Evolutionary conservation across 768 basidiomycete species (phyloP).

Genomic region (Auricularia cornea): DNA sequence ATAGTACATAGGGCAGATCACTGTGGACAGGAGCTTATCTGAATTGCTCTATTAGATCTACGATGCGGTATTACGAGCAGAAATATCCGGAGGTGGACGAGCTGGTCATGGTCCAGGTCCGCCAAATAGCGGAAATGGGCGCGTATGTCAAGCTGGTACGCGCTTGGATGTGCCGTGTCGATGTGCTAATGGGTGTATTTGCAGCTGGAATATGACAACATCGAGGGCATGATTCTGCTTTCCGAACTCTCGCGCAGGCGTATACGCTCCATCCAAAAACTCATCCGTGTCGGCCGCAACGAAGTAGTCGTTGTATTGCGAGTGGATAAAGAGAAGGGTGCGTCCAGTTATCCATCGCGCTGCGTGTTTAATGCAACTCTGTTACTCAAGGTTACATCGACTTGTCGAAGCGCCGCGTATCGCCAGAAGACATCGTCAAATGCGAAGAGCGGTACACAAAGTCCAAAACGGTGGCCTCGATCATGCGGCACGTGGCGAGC

Average conservation of each 20-base stretch:
- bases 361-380: background rate
- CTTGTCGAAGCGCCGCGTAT: slow-evolving; percentile 95
- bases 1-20: no score
- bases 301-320: slow-evolving; percentile 97
- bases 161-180: slow-evolving; percentile 4
- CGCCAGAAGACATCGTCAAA: slow-evolving; percentile 96
- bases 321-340: slow-evolving; percentile 98
- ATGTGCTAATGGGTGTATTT: background rate
- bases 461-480: slow-evolving; percentile 90
- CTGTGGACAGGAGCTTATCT: no score
- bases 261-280: slow-evolving; percentile 94
- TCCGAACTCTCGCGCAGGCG: slow-evolving; percentile 94
- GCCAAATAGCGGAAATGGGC: slow-evolving; percentile 99
- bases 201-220: slow-evolving; percentile 97
- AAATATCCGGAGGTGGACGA: slow-evolving; percentile 95
- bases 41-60: background rate
- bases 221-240: slow-evolving; percentile 99
- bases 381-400: slow-evolving; percentile 84
- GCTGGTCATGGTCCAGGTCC: slow-evolving; percentile 99
- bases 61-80: slow-evolving; percentile 89
- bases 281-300: slow-evolving; percentile 94
- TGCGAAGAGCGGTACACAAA: slow-evolving; percentile 99
- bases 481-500: slow-evolving; percentile 84
- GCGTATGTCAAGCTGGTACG: slow-evolving; percentile 96
- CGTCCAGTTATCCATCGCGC: slow-evolving; percentile 13